Percentiles rank a stretch among this genome's conserved stretches.
These are phyloP conservation scores for Lentithecium fluviatile DNA, from an alignment of 495 filamentous ascomycete species.

Conservation along the genomic window DNA sequence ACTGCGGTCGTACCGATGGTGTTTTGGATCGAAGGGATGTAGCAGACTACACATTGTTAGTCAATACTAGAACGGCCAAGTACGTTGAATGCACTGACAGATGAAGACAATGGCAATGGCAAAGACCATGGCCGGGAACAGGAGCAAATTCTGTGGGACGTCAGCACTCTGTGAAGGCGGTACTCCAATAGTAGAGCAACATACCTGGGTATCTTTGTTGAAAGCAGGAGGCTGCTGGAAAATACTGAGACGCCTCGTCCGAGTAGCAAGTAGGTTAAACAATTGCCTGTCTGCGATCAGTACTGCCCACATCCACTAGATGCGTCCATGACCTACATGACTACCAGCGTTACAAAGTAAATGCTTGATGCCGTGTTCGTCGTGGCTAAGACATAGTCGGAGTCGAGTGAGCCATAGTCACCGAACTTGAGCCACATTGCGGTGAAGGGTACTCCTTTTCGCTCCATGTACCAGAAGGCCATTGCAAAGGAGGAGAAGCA, in stretches of 20 bases:
- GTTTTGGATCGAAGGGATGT: constrained; percentile 47
- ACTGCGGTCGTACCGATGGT: constrained; percentile 55
- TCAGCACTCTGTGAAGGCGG: not conserved
- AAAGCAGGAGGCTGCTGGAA: constrained; percentile 64
- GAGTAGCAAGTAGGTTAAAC: constrained; percentile 65
- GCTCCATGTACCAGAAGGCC: constrained; percentile 64
- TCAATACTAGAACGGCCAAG: constrained; percentile 37
- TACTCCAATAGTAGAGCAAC: not conserved
- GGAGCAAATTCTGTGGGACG: constrained; percentile 57
- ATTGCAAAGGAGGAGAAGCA: constrained; percentile 61
- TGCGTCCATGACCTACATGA: constrained; percentile 51
- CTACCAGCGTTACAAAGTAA: constrained; percentile 72
- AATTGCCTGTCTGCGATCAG: constrained; percentile 55
- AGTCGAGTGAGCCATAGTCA: constrained; percentile 16
- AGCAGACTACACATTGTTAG: constrained; percentile 17
- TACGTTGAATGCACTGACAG: constrained; percentile 32
- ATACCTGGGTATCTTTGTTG: constrained; percentile 43
- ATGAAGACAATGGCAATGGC: constrained; percentile 52
- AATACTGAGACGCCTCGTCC: constrained; percentile 63
- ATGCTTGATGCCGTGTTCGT: constrained; percentile 62
- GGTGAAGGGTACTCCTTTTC: constrained; percentile 57
- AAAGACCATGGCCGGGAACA: constrained; percentile 65
- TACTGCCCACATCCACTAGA: not conserved
- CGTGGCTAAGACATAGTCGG: constrained; percentile 44
- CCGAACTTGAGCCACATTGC: constrained; percentile 63